Conservation (phyloP, 148 eudicot genomes). For the Rhododendron kiyosumense region DNA sequence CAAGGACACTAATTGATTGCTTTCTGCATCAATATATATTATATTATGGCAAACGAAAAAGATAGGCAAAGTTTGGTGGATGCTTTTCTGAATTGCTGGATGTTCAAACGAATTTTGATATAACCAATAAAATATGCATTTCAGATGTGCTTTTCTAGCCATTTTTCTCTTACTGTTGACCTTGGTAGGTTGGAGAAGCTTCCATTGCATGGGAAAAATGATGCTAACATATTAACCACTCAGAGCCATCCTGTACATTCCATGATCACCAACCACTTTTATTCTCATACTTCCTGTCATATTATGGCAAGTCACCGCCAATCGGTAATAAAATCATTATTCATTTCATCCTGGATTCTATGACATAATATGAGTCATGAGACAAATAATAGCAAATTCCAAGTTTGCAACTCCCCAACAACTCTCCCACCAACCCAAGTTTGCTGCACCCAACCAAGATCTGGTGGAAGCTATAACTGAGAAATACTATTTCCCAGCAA, state of each 20-base stretch:
- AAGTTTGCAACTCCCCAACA: background rate
- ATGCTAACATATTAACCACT: background rate
- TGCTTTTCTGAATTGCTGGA: background rate
- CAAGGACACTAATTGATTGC: background rate
- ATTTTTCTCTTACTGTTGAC: background rate
- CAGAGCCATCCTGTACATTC: background rate
- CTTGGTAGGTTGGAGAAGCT: background rate
- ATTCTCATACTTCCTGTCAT: background rate
- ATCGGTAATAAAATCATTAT: background rate
- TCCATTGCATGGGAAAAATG: background rate
- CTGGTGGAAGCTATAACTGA: background rate
- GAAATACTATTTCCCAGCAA: background rate
- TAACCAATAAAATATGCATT: background rate
- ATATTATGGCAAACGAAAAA: background rate
- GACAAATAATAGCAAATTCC: background rate
- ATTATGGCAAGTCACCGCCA: background rate
- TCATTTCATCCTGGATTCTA: background rate
- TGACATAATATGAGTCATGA: background rate
- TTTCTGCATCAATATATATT: background rate
- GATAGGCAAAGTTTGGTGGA: background rate
- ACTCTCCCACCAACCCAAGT: background rate
- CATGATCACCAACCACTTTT: background rate
- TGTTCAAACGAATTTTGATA: background rate
- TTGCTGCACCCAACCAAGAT: background rate
- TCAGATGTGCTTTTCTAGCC: background rate